Evolutionary conservation across 768 basidiomycete species (phyloP).

Genomic region (Hydnomerulius pinastri): DNA sequence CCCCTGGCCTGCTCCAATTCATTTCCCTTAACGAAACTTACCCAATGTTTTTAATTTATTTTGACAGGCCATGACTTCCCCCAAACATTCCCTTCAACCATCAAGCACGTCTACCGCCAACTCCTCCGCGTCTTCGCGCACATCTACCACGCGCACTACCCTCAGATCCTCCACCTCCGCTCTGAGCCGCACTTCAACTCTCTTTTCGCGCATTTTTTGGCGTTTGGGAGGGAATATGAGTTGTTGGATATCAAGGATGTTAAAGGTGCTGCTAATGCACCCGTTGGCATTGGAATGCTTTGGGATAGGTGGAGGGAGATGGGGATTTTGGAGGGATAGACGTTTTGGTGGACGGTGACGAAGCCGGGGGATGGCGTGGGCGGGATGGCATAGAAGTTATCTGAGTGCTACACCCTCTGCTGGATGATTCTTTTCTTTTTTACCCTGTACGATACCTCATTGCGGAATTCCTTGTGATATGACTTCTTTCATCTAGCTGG

Average conservation of each 20-base stretch:
- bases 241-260: slow-evolving; percentile 88
- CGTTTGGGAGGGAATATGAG: slow-evolving; percentile 94
- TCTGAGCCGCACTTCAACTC: slow-evolving; percentile 96
- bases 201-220: slow-evolving; percentile 96
- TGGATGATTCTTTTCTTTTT: slow-evolving; percentile 1
- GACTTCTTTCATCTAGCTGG: background rate
- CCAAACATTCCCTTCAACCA: slow-evolving; percentile 82
- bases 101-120: slow-evolving; percentile 94
- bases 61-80: slow-evolving; percentile 91
- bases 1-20: too few species aligned
- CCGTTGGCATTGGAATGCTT: slow-evolving; percentile 74
- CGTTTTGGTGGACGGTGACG: background rate
- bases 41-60: too few species aligned
- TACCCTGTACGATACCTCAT: slow-evolving; percentile 16
- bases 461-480: slow-evolving; percentile 5
- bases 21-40: too few species aligned
- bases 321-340: slow-evolving; percentile 60
- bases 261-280: slow-evolving; percentile 59
- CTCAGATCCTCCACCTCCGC: slow-evolving; percentile 87
- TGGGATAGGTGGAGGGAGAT: slow-evolving; percentile 92
- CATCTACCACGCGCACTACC: slow-evolving; percentile 94
- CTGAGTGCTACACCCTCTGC: background rate
- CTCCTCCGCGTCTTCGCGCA: slow-evolving; percentile 97
- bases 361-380: background rate
- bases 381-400: background rate